Conservation (phyloP, 164 flowering plant genomes). For the Taxillus chinensis region DNA sequence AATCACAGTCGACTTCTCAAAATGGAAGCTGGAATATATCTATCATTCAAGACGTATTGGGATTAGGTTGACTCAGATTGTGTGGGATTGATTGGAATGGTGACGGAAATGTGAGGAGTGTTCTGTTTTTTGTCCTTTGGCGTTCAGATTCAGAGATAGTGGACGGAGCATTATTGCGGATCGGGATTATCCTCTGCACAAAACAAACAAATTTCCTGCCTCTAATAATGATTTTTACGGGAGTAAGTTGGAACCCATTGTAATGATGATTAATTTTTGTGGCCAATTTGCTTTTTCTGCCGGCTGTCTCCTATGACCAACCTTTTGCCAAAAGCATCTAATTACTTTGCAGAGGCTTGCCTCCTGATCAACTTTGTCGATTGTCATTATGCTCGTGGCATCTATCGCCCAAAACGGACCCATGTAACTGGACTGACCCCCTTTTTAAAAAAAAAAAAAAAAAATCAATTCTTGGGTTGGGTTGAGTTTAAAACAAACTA, state of each 20-base stretch:
- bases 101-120: no score
- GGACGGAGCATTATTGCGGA: neutral
- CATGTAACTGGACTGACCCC: neutral
- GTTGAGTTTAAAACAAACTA: no score
- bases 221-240: neutral
- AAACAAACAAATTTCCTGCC: neutral
- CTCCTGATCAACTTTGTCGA: neutral
- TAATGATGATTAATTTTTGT: neutral
- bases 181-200: neutral
- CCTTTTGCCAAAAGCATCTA: neutral
- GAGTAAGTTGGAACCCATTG: neutral
- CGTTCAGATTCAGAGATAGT: neutral
- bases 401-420: neutral
- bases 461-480: no score
- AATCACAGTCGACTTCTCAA: no score
- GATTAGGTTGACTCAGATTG: no score
- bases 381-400: neutral
- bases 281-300: neutral
- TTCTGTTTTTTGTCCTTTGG: constrained; percentile 1
- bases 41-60: no score
- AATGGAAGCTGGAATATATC: no score
- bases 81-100: no score
- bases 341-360: neutral
- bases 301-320: neutral
- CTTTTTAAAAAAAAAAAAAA: no score